A percentile compares a stretch with the other conserved stretches of the same genome.
These are phyloP conservation scores for Trametes gibbosa DNA, from an alignment of 768 basidiomycete genomes.

Conservation along the genomic window DNA sequence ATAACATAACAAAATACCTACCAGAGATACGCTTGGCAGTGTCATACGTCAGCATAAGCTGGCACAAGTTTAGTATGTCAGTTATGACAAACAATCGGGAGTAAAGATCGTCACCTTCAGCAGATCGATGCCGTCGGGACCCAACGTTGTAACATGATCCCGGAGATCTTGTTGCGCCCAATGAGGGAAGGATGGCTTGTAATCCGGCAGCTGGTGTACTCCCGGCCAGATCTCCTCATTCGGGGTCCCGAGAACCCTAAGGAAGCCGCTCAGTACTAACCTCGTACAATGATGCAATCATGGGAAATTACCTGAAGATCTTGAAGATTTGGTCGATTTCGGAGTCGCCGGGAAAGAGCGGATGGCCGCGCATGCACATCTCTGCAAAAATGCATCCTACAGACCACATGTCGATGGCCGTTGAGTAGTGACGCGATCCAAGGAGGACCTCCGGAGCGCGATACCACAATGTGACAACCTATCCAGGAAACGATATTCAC, in stretches of 20 bases:
- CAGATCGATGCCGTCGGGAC: slow-evolving; percentile 76
- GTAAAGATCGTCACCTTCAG: slow-evolving; percentile 51
- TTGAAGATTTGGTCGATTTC: slow-evolving; percentile 99
- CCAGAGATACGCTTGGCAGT: slow-evolving; percentile 91
- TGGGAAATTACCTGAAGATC: slow-evolving; percentile 80
- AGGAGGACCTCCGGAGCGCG: slow-evolving; percentile 97
- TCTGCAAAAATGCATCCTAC: slow-evolving; percentile 99
- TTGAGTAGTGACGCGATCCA: slow-evolving; percentile 94
- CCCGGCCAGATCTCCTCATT: slow-evolving; percentile 92
- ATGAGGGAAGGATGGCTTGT: slow-evolving; percentile 95
- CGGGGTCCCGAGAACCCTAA: slow-evolving; percentile 91
- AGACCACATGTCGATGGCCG: slow-evolving; percentile 99
- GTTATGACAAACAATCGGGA: neutral
- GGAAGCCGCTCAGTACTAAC: neutral
- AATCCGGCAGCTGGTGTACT: slow-evolving; percentile 84
- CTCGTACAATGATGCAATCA: neutral
- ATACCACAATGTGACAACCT: slow-evolving; percentile 99
- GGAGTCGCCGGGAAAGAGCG: slow-evolving; percentile 97
- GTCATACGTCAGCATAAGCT: slow-evolving; percentile 69
- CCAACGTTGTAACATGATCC: slow-evolving; percentile 65
- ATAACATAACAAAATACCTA: slow-evolving; percentile 33
- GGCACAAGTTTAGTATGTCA: neutral
- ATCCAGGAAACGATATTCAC: neutral
- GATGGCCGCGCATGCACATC: slow-evolving; percentile 89
- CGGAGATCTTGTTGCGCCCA: slow-evolving; percentile 80